Conservation (phyloP, 805 yeast genomes). For the Maudiozyma serrabonitensis region DNA sequence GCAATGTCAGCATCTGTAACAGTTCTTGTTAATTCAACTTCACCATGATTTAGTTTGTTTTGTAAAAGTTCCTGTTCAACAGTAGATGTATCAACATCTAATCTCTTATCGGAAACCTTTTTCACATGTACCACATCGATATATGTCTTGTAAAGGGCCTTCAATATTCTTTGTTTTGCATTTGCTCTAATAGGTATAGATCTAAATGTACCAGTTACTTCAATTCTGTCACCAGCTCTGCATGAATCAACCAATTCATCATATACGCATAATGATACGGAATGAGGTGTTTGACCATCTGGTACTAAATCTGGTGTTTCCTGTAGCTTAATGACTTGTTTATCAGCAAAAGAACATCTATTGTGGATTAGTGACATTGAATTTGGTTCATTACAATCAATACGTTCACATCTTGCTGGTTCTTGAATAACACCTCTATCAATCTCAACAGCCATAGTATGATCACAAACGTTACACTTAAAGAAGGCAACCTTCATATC, state of each 20-base stretch:
- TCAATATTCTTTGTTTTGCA: conserved; percentile 72
- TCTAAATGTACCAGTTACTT: conserved; percentile 90
- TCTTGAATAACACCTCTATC: conserved; percentile 92
- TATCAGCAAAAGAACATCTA: conserved; percentile 87
- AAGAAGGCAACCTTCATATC: conserved; percentile 97
- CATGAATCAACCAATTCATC: conserved; percentile 93
- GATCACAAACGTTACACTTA: conserved; percentile 90
- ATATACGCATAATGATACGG: conserved; percentile 85
- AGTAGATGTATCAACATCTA: conserved; percentile 74
- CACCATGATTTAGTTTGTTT: conserved; percentile 41
- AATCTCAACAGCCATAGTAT: conserved; percentile 81
- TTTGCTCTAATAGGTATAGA: conserved; percentile 87
- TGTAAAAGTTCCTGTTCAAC: conserved; percentile 35
- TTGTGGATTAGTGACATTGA: conserved; percentile 90
- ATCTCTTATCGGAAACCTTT: conserved; percentile 70
- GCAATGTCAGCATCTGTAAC: conserved; percentile 61
- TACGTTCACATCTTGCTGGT: conserved; percentile 88
- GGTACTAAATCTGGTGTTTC: conserved; percentile 96
- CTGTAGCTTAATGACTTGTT: conserved; percentile 87
- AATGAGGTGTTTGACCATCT: conserved; percentile 97
- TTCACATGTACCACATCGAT: conserved; percentile 89
- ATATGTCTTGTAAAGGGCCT: conserved; percentile 81
- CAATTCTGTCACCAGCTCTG: conserved; percentile 93
- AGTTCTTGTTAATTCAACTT: conserved; percentile 65
- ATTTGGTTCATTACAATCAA: conserved; percentile 67